Evolutionary conservation across 495 filamentous ascomycete genomes (phyloP).

Genomic region (Oleoguttula mirabilis): DNA sequence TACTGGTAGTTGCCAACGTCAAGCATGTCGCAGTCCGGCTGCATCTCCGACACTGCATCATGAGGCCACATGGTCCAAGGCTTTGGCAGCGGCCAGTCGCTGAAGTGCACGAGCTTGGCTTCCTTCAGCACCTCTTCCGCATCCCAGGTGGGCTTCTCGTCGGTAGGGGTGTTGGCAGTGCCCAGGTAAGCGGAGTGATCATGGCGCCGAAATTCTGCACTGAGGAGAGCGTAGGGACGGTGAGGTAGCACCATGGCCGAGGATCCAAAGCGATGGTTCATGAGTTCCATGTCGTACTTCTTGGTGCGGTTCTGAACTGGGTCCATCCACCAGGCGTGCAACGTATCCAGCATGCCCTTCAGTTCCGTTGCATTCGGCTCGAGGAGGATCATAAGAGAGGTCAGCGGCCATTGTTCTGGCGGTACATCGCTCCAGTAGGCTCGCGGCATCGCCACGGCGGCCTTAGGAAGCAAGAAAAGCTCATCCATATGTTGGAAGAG

Average conservation of each 20-base stretch:
- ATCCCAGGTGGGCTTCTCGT: conserved; percentile 48
- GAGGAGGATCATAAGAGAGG: conserved; percentile 27
- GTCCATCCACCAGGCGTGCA: conserved; percentile 18
- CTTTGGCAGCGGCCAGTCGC: conserved; percentile 70
- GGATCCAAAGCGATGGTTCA: conserved; percentile 58
- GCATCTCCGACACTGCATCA: conserved; percentile 40
- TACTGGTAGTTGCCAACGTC: conserved; percentile 28
- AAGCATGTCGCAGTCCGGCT: conserved; percentile 46
- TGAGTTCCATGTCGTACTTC: conserved; percentile 41
- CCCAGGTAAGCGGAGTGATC: conserved; percentile 54
- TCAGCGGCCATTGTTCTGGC: conserved; percentile 21
- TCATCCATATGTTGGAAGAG: conserved; percentile 28
- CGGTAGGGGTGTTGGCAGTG: conserved; percentile 28
- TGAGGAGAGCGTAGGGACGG: conserved; percentile 55
- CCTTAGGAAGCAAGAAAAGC: conserved; percentile 29
- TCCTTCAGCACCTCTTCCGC: conserved; percentile 48
- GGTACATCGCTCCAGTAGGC: conserved; percentile 27
- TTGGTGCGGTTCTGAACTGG: conserved; percentile 7
- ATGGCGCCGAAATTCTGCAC: conserved; percentile 53
- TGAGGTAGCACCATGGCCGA: conserved; percentile 65
- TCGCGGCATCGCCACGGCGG: conserved; percentile 29
- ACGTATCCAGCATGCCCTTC: conserved; percentile 16
- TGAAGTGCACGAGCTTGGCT: conserved; percentile 70
- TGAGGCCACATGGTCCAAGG: conserved; percentile 59
- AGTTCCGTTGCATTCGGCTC: conserved; percentile 22